Evolutionary conservation across 331 rosid genomes (phyloP), one percentile per base, ranked within the genome.

Genomic region (Phaseolus coccineus): DNA sequence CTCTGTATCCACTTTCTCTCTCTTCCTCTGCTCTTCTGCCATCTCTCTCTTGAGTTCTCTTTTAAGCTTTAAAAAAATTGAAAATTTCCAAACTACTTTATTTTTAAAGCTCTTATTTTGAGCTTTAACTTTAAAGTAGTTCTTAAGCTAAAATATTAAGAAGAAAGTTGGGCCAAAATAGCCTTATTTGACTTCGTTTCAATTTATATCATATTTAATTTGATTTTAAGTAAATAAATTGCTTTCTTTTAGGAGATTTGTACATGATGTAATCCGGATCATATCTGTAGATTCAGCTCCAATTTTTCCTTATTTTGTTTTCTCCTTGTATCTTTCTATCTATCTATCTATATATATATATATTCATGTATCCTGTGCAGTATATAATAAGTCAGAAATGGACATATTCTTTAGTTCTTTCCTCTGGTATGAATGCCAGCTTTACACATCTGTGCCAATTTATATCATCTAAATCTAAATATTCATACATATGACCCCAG

Each of bases 391-490:
- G 22, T 22, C 61, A 55, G 61, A 19, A 8, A 55, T 55, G 5
- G 22, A 55, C 61, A 55, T 55, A 55, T 55, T 55, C 30, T 55
- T 22, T 22, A 55, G 30, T 19, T 14, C 25, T 22, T 55, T 55
- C 13, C 13, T 55, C 59, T 19, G 5, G 30, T 55, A 30, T 8
- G 13, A 19, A 53, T 5, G 37, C 14, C 30, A 31, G 10, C 24
- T 66, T 65, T 39, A 22, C 9, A 66, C 40, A 66, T 67, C 14
- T 51, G 31, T 71, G 27, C 16, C 58, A 31, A 16, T 70, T 70
- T 48, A n/a, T 70, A 27, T 72, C 7, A 11, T 35, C 65, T 55
- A 16, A 30, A 11, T 35, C 65, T 55, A 16, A 30, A 46, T 31
- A 67, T 68, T 16, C 68, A 30, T 52, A 55, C 68, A 30, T 52